Evolutionary conservation across 371 early-diverging fungal species (phyloP).

Genomic region (Rhizopus delemar): DNA sequence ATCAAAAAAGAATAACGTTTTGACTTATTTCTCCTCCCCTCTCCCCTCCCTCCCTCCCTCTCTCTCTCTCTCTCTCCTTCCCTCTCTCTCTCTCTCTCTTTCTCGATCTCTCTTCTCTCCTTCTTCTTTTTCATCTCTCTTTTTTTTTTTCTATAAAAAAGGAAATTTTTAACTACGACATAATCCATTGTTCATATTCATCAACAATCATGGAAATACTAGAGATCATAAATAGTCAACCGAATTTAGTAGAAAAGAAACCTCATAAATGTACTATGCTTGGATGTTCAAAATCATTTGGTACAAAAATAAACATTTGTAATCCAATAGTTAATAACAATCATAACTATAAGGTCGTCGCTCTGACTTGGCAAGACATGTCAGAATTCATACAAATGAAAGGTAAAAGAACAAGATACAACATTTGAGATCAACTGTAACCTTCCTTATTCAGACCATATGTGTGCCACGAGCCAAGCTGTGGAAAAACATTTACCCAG

Average conservation of each 20-base stretch:
- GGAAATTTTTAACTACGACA: not conserved
- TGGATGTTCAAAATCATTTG: constrained; percentile 62
- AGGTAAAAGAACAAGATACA: constrained; percentile 14
- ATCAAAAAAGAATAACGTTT: too few species aligned
- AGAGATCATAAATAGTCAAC: constrained; percentile 55
- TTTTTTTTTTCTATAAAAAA: not conserved
- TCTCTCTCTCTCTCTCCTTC: not conserved
- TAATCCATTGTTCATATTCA: not conserved
- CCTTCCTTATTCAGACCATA: constrained; percentile 47
- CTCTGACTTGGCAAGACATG: constrained; percentile 71
- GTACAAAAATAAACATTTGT: constrained; percentile 27
- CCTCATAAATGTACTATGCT: constrained; percentile 59
- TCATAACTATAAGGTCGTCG: constrained; percentile 25
- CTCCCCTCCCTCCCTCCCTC: not conserved
- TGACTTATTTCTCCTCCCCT: too few species aligned
- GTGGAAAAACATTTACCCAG: constrained; percentile 73
- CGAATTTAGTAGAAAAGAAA: constrained; percentile 25
- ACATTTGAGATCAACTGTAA: not conserved
- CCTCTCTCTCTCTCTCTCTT: not conserved
- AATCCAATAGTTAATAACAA: not conserved
- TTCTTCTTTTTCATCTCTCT: not conserved
- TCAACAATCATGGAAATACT: constrained; percentile 49
- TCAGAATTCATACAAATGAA: constrained; percentile 72
- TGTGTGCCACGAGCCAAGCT: constrained; percentile 55
- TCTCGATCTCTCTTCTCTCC: not conserved